phyloP scores from a whole-genome alignment of 2,329 filamentous ascomycete species.

The Cladosporium sphaerospermum region DNA sequence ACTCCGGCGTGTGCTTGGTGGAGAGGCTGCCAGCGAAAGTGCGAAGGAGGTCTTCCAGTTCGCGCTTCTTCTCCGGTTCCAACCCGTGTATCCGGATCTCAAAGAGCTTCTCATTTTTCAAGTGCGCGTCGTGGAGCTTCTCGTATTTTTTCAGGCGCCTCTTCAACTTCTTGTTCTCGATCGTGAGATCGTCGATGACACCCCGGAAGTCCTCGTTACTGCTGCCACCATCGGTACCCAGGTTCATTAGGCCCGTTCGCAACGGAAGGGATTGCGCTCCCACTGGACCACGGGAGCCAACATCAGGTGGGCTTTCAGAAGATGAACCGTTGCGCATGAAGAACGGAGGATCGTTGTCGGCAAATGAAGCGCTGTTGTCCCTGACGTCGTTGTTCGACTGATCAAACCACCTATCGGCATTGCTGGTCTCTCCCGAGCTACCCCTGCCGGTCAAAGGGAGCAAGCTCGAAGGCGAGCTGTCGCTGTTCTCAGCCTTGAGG shows the following conservation, averaged over 20 bases:
- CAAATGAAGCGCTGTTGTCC: constrained; percentile 32
- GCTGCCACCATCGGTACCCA: constrained; percentile 42
- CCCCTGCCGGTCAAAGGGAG: constrained; percentile 33
- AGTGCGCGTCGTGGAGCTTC: constrained; percentile 57
- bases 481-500: constrained; percentile 15
- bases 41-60: constrained; percentile 66
- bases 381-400: constrained; percentile 44
- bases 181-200: constrained; percentile 80
- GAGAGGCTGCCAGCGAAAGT: constrained; percentile 63
- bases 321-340: constrained; percentile 33
- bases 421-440: constrained; percentile 47
- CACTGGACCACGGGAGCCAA: constrained; percentile 13
- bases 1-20: constrained; percentile 34
- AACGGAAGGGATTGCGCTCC: constrained; percentile 16
- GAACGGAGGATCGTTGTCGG: constrained; percentile 42
- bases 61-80: constrained; percentile 64
- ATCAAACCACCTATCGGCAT: constrained; percentile 48
- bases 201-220: constrained; percentile 70
- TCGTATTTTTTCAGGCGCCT: constrained; percentile 67
- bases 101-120: constrained; percentile 72
- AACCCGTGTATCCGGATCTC: constrained; percentile 75
- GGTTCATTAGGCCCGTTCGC: constrained; percentile 36
- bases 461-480: constrained; percentile 34
- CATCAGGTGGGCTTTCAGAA: constrained; percentile 37
- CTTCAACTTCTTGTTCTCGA: constrained; percentile 75